Evolutionary conservation across 1,284 basidiomycete species (phyloP).

Genomic region (Ceratobasidium sp.): DNA sequence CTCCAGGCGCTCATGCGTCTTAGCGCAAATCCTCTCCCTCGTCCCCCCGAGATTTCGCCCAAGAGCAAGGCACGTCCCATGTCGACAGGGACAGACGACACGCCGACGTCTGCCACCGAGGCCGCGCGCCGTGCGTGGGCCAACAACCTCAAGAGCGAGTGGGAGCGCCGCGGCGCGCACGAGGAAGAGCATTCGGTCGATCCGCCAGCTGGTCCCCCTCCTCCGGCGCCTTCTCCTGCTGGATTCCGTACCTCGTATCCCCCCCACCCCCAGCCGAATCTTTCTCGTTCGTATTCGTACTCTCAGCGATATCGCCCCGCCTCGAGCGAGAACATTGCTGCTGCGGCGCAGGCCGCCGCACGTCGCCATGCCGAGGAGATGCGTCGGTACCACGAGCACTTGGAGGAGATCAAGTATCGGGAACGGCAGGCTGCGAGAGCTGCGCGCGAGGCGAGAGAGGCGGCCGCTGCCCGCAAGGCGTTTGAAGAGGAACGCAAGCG

Average conservation of each 20-base stretch:
- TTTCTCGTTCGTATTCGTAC: conserved; percentile 1
- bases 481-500: conserved; percentile 37
- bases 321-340: conserved; percentile 10
- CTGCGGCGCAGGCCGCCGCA: not conserved
- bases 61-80: conserved; percentile 14
- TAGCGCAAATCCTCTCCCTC: conserved; percentile 20
- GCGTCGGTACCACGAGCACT: conserved; percentile 38
- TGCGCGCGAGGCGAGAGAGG: conserved; percentile 33
- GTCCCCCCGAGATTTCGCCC: conserved; percentile 25
- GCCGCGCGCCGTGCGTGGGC: conserved; percentile 43
- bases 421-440: conserved; percentile 36
- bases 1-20: conserved; percentile 13
- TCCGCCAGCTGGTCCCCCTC: no score
- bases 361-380: conserved; percentile 40
- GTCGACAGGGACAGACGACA: conserved; percentile 7
- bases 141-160: no score
- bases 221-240: no score
- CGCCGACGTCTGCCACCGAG: conserved; percentile 1
- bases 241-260: no score
- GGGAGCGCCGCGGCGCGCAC: no score
- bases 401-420: conserved; percentile 45
- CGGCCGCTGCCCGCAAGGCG: conserved; percentile 38
- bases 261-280: not conserved
- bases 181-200: no score
- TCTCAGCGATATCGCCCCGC: conserved; percentile 25